A percentile compares a stretch with the other conserved stretches of the same genome.
Conservation (phyloP, 192 early-diverging fungal species). For the Piromyces finnis region DNA sequence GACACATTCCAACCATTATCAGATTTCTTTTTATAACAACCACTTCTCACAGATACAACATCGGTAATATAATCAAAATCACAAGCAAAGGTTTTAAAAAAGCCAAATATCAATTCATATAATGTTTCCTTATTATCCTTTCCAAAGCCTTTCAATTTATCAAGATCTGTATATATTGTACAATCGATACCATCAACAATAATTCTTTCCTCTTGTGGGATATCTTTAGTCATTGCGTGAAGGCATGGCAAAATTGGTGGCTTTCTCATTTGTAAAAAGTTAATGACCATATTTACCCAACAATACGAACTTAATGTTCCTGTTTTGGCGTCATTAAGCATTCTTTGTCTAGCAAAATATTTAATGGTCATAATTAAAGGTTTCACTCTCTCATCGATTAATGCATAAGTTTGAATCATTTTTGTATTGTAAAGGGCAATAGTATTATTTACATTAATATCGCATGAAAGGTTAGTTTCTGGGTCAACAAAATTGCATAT, state of each 20-base stretch:
- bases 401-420: not conserved
- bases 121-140: constrained; percentile 52
- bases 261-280: constrained; percentile 77
- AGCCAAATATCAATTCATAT: constrained; percentile 61
- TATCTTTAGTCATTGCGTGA: constrained; percentile 37
- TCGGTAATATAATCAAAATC: constrained; percentile 72
- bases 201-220: constrained; percentile 4
- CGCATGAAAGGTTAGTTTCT: not conserved
- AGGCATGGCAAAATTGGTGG: constrained; percentile 84
- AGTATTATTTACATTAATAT: not conserved
- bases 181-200: constrained; percentile 42
- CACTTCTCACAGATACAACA: constrained; percentile 67
- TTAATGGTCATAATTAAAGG: constrained; percentile 87
- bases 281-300: constrained; percentile 83
- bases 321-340: constrained; percentile 81
- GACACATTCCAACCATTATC: constrained; percentile 71
- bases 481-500: not conserved
- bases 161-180: constrained; percentile 56
- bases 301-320: constrained; percentile 88
- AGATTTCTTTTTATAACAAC: constrained; percentile 56
- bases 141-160: constrained; percentile 47
- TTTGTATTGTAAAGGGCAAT: not conserved
- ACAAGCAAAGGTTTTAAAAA: constrained; percentile 56
- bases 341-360: constrained; percentile 71
- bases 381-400: constrained; percentile 59